Percentiles rank a stretch among this genome's conserved stretches.
Evolutionary conservation across 179 eudicot genomes (phyloP).

Genomic region (Spinacia oleracea): DNA sequence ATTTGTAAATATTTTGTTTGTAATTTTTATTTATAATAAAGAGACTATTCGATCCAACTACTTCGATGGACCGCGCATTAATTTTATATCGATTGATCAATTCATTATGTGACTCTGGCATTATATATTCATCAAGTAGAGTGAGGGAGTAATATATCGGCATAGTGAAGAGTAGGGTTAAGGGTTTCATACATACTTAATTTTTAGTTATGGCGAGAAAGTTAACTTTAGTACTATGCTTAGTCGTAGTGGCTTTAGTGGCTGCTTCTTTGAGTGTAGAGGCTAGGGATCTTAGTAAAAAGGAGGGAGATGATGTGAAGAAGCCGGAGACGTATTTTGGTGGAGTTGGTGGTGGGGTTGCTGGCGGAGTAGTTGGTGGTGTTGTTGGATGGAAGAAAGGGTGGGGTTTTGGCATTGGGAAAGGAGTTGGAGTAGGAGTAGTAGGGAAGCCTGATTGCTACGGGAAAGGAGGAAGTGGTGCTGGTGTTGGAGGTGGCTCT

Average conservation of each 20-base stretch:
- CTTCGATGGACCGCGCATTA: constrained; percentile 13
- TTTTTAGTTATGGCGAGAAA: constrained; percentile 12
- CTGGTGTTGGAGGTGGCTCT: not conserved
- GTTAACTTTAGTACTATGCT: not conserved
- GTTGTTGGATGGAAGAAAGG: constrained; percentile 27
- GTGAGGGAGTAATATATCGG: not conserved
- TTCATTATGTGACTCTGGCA: not conserved
- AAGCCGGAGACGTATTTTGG: constrained; percentile 28
- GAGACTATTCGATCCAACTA: constrained; percentile 23
- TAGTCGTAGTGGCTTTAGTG: constrained; percentile 19
- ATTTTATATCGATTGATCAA: not conserved
- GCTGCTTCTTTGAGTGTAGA: constrained; percentile 21
- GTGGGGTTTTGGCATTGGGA: constrained; percentile 23
- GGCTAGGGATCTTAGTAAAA: constrained; percentile 22
- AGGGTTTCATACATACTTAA: not conserved
- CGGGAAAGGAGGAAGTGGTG: constrained; percentile 21
- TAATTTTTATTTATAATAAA: not conserved
- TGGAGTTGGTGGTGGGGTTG: constrained; percentile 17
- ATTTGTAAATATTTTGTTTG: not conserved
- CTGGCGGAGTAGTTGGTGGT: constrained; percentile 15
- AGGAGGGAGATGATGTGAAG: constrained; percentile 17
- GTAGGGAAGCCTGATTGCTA: constrained; percentile 22
- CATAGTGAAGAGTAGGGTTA: not conserved
- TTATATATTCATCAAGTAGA: constrained; percentile 17
- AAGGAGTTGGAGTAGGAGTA: constrained; percentile 14